Evolutionary conservation across 768 basidiomycete species (phyloP).

Genomic region (Tulasnella sp.): DNA sequence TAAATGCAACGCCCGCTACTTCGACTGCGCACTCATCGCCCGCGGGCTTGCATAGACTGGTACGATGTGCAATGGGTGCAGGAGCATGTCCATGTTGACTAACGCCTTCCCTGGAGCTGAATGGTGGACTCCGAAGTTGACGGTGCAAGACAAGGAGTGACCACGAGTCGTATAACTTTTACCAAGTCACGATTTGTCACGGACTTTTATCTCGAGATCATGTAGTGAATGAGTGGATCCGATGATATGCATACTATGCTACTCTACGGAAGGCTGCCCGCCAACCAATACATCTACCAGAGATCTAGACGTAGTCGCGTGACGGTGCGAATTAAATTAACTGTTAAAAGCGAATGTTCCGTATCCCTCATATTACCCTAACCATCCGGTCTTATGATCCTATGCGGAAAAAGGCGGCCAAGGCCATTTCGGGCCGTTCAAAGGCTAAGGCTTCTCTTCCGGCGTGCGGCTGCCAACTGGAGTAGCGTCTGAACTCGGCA

Average conservation of each 20-base stretch:
- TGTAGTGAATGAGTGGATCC: too few relatives aligned
- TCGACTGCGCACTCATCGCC: not conserved
- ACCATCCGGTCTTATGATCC: not conserved
- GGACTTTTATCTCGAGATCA: not conserved
- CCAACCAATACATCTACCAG: not conserved
- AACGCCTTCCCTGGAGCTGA: not conserved
- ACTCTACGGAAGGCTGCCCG: not conserved
- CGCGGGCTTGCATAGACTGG: not conserved
- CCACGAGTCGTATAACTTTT: not conserved
- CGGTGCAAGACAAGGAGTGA: not conserved
- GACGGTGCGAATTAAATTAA: not conserved
- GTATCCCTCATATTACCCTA: not conserved
- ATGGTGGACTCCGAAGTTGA: constrained; percentile 5
- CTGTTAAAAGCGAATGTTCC: not conserved
- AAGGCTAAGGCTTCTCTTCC: not conserved
- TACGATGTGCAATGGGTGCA: not conserved
- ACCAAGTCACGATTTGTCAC: not conserved
- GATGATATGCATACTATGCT: not conserved
- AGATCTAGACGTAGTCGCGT: not conserved
- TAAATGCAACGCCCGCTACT: not conserved
- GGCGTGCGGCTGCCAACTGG: not conserved
- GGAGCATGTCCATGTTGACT: not conserved
- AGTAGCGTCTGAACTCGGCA: not conserved
- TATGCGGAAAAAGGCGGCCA: not conserved
- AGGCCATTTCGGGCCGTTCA: not conserved